A percentile compares a stretch with the other conserved stretches of the same genome.
Evolutionary conservation across 2,329 filamentous ascomycete genomes (phyloP).

Genomic region (Apiospora kogelbergensis): DNA sequence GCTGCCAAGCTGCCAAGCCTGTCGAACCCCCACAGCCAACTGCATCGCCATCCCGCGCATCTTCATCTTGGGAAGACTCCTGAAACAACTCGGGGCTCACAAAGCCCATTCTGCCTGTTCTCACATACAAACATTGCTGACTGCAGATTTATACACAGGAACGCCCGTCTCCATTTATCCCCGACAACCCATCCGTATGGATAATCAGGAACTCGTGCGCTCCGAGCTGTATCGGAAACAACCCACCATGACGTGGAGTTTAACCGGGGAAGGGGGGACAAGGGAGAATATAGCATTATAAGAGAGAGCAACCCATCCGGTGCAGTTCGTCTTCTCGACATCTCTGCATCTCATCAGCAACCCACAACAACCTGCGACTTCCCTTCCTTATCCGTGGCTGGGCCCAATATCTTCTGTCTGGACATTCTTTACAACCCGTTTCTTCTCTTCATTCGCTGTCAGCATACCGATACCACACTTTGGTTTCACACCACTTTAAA

Average conservation of each 20-base stretch:
- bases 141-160: too few relatives aligned
- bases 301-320: background rate
- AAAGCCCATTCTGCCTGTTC: background rate
- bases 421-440: background rate
- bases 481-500: background rate
- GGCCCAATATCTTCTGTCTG: background rate
- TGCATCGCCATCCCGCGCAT: background rate
- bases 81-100: constrained; percentile 2
- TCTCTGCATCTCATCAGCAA: background rate
- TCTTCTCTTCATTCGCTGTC: background rate
- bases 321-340: background rate
- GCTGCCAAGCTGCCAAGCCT: background rate
- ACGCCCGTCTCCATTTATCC: background rate
- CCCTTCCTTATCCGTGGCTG: background rate
- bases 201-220: constrained; percentile 1
- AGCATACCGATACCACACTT: background rate
- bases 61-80: background rate
- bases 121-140: background rate
- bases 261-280: background rate
- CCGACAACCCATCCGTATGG: background rate
- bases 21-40: background rate
- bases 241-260: background rate
- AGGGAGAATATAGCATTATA: background rate
- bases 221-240: background rate
- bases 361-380: background rate